phyloP scores from a whole-genome alignment of 345 rosid genomes.

The Gossypium turneri region DNA sequence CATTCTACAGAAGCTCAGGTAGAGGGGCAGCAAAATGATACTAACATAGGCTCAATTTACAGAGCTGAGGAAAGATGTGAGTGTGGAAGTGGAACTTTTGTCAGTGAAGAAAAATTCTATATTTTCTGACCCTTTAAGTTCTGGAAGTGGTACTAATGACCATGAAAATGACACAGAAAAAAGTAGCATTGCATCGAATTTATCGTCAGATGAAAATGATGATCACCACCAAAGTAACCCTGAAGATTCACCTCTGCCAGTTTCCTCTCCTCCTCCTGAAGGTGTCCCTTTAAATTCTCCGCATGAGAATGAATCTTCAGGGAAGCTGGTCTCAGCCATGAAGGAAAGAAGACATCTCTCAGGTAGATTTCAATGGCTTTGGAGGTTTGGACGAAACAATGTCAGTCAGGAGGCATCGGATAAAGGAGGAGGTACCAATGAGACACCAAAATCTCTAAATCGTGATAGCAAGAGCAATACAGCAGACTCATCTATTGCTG shows the following conservation, averaged over 20 bases:
- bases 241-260: slow-evolving; percentile 51
- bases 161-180: slow-evolving; percentile 62
- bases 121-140: slow-evolving; percentile 50
- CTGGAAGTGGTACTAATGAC: slow-evolving; percentile 43
- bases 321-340: slow-evolving; percentile 21
- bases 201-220: slow-evolving; percentile 43
- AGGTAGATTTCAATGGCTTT: slow-evolving; percentile 87
- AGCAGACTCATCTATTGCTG: slow-evolving; percentile 29
- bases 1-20: slow-evolving; percentile 24
- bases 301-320: slow-evolving; percentile 28
- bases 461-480: slow-evolving; percentile 28
- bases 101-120: slow-evolving; percentile 60
- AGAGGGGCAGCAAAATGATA: slow-evolving; percentile 27
- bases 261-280: slow-evolving; percentile 52
- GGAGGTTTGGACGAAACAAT: slow-evolving; percentile 72
- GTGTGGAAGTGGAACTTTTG: slow-evolving; percentile 31
- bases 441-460: slow-evolving; percentile 32
- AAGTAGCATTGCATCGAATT: slow-evolving; percentile 61
- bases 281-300: slow-evolving; percentile 29
- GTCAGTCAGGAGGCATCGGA: slow-evolving; percentile 47
- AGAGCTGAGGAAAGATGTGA: slow-evolving; percentile 45
- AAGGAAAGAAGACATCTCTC: slow-evolving; percentile 57
- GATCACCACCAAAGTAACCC: slow-evolving; percentile 30
- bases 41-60: slow-evolving; percentile 25
- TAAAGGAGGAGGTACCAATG: slow-evolving; percentile 26